Base-by-base conservation (phyloP, 208 protist genomes). In the Leishmania guyanensis region DNA sequence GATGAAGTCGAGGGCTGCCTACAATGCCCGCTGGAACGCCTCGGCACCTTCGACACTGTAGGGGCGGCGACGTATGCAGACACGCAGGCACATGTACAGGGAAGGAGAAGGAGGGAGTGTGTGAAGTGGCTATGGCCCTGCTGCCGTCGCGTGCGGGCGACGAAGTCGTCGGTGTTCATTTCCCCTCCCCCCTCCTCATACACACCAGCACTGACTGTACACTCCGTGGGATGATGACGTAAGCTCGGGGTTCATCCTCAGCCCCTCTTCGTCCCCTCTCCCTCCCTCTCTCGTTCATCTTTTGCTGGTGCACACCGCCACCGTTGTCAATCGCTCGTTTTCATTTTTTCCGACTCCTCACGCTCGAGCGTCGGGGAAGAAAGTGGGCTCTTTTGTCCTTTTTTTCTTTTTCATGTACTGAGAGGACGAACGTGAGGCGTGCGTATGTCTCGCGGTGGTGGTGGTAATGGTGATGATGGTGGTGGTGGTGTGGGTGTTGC, bases 1-100 rank as follows among this genome's bases (percentile, higher is more conserved):
- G 58, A 81, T 93, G 39, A 95, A 94, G 62, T 79, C 87, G 16
- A 77, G 81, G 50, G 87, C 81, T 16, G 80, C 75, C 33, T 97
- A 97, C 83, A 77, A 77, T 33, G 81, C 81, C 3, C 87, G 86
- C 43, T 95, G 91, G 93, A 46, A 78, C 54, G 51, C 72, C 17
- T 76, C 72, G 33, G 72, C 72, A 20, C 51, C 72, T 26, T 76
- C 70, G 70, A 4, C 70, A 75, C 46, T 75, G 26, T 75, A 43
- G 14, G 14, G 39, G 64, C 64, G 33, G 33, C 33, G 33, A 29
- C 20, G 64, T 68, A 29, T 43, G 26, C 68, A 12, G 43, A 29
- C 68, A n/a, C 68, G 8, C 43, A 12, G 26, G 43, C 68, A 22
- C 65, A 50, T 46, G 68, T 33, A 17, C 39, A 51, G 16, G 68